A percentile compares a stretch with the other conserved stretches of the same genome.
phyloP scores from a whole-genome alignment of 2,329 filamentous ascomycete species.

The Cryphonectria parasitica region DNA sequence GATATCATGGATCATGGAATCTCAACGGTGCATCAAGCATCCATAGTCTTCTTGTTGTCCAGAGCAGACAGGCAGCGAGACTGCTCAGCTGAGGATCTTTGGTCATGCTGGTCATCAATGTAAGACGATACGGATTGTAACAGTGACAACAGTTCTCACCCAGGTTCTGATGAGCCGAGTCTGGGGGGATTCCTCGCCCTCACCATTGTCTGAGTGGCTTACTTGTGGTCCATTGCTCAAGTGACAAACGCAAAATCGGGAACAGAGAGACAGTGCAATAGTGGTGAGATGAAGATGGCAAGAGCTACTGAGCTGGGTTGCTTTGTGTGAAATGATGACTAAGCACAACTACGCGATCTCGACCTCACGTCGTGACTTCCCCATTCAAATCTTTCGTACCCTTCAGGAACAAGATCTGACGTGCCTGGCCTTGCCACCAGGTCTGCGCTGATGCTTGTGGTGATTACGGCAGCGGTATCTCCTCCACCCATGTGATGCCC shows the following conservation, averaged over 20 bases:
- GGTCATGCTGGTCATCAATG: neutral
- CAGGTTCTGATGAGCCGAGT: neutral
- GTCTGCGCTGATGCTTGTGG: neutral
- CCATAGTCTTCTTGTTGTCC: neutral
- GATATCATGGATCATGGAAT: neutral
- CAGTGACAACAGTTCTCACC: neutral
- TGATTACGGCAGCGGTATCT: neutral
- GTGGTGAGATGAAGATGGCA: neutral
- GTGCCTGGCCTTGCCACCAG: neutral
- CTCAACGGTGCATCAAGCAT: too few relatives aligned
- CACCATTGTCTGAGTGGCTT: neutral
- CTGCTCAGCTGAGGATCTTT: neutral
- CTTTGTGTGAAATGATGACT: slow-evolving; percentile 5
- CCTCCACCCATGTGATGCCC: neutral
- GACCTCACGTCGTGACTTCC: neutral
- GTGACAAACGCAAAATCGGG: neutral
- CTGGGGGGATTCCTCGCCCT: neutral
- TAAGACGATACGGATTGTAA: neutral
- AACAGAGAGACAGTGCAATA: neutral
- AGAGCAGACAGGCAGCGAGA: neutral
- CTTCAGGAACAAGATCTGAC: neutral
- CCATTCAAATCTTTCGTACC: neutral
- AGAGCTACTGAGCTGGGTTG: neutral
- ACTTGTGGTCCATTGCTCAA: neutral
- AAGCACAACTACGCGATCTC: neutral